Percentiles rank a stretch among this genome's conserved stretches.
These are phyloP conservation scores for Trypanosoma conorhini DNA, from an alignment of 208 protist species.

Conservation along the genomic window DNA sequence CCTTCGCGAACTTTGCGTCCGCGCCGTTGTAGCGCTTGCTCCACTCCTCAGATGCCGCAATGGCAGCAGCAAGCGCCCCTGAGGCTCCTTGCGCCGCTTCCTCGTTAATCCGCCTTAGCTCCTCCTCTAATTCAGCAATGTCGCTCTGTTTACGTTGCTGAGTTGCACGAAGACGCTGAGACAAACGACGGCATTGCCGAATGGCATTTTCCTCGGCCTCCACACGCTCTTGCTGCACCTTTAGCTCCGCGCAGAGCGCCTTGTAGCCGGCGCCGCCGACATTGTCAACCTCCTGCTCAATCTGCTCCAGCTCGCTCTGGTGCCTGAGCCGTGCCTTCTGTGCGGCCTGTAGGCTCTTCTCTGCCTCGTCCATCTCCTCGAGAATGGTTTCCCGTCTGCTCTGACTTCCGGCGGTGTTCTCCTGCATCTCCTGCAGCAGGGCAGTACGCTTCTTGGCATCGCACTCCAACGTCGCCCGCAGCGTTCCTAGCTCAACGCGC, in stretches of 20 bases:
- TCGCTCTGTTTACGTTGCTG: constrained; percentile 71
- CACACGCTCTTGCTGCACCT: constrained; percentile 57
- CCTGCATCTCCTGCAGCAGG: constrained; percentile 40
- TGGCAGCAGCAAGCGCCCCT: constrained; percentile 50
- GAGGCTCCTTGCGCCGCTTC: constrained; percentile 61
- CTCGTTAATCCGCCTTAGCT: constrained; percentile 56
- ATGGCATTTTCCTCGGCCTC: constrained; percentile 78
- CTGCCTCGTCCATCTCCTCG: constrained; percentile 33
- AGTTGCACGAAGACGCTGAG: constrained; percentile 68
- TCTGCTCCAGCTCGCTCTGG: constrained; percentile 46
- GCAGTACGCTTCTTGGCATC: constrained; percentile 39
- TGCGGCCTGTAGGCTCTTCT: constrained; percentile 36
- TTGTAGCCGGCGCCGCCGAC: constrained; percentile 76
- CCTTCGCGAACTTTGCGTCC: constrained; percentile 53
- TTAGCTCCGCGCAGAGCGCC: constrained; percentile 52
- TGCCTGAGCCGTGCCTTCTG: constrained; percentile 45
- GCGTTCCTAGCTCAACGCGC: constrained; percentile 42
- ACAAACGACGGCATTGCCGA: constrained; percentile 56
- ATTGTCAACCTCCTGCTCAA: constrained; percentile 78
- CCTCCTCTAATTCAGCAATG: constrained; percentile 54
- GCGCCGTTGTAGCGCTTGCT: constrained; percentile 50
- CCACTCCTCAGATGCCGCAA: constrained; percentile 47
- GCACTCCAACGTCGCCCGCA: constrained; percentile 49
- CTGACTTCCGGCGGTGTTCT: constrained; percentile 31
- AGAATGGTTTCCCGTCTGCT: constrained; percentile 30